Conservation (phyloP, 176 grass and related monocot genomes). For the Guadua angustifolia region DNA sequence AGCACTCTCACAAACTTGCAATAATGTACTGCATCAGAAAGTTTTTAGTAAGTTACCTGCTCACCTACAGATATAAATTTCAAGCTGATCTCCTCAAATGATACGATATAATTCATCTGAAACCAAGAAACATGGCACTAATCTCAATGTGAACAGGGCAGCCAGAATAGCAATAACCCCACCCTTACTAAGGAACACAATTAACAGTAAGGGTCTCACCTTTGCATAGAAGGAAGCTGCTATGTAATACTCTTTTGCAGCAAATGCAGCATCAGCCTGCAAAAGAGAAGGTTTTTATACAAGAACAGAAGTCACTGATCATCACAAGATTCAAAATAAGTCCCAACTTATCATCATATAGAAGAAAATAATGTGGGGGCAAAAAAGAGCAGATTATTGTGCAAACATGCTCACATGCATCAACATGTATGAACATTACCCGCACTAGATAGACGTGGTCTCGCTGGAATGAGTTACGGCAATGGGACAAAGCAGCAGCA, state of each 20-base stretch:
- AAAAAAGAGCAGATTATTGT: not conserved
- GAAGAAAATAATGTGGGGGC: slow-evolving; percentile 3
- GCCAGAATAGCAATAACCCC: slow-evolving; percentile 25
- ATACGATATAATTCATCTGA: slow-evolving; percentile 89
- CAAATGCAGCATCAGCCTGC: slow-evolving; percentile 93
- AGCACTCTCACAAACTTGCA: slow-evolving; percentile 29
- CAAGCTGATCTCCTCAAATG: slow-evolving; percentile 96
- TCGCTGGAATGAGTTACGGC: slow-evolving; percentile 69
- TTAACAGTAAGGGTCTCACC: slow-evolving; percentile 50
- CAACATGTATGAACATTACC: slow-evolving; percentile 48
- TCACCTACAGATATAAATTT: slow-evolving; percentile 88
- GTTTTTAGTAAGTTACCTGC: slow-evolving; percentile 69
- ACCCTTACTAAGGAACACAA: slow-evolving; percentile 7
- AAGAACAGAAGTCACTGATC: slow-evolving; percentile 20
- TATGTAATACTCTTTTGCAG: slow-evolving; percentile 82
- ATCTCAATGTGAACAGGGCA: slow-evolving; percentile 29
- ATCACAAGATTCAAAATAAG: slow-evolving; percentile 35
- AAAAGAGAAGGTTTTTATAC: slow-evolving; percentile 33
- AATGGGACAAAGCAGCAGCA: slow-evolving; percentile 84
- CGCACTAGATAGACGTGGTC: slow-evolving; percentile 92
- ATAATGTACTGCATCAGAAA: slow-evolving; percentile 40
- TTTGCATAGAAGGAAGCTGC: slow-evolving; percentile 97
- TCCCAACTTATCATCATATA: slow-evolving; percentile 29
- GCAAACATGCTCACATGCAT: not conserved
- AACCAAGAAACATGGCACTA: slow-evolving; percentile 39